phyloP scores from a whole-genome alignment of 352 stramenopile genomes.

The Peronospora destructor region DNA sequence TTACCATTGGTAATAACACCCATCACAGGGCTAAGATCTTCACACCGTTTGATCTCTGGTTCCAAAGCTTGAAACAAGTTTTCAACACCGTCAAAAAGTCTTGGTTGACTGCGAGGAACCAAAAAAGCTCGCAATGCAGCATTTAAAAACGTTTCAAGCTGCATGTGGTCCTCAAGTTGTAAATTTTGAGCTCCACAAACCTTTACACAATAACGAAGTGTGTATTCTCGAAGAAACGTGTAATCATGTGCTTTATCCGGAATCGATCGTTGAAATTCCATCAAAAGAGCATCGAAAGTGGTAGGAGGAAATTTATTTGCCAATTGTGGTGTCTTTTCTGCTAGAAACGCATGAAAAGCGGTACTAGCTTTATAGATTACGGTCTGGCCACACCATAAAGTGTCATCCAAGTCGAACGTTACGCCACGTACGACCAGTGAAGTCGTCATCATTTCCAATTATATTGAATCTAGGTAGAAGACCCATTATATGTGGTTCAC shows the following conservation, averaged over 20 bases:
- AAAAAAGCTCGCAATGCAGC: conserved; percentile 56
- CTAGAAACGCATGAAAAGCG: conserved; percentile 47
- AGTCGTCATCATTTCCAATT: not conserved
- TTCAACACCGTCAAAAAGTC: conserved; percentile 55
- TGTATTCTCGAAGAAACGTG: conserved; percentile 57
- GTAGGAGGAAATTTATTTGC: conserved; percentile 35
- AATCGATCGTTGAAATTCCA: conserved; percentile 34
- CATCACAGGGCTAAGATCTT: conserved; percentile 14
- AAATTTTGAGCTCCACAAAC: conserved; percentile 20
- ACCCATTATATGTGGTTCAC: not conserved
- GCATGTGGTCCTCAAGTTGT: conserved; percentile 12
- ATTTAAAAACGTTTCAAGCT: conserved; percentile 37
- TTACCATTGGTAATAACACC: conserved; percentile 78
- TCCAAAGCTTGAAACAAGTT: conserved; percentile 38
- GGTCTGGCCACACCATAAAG: conserved; percentile 54
- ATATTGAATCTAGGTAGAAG: not conserved
- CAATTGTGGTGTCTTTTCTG: conserved; percentile 26
- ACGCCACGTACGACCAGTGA: conserved; percentile 34
- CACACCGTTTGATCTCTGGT: conserved; percentile 15
- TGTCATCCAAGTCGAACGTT: conserved; percentile 80
- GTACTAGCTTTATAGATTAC: conserved; percentile 41
- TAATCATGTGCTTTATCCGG: conserved; percentile 56
- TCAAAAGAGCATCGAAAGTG: conserved; percentile 38
- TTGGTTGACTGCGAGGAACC: conserved; percentile 43
- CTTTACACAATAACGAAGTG: conserved; percentile 40